Percentiles rank a stretch among this genome's conserved stretches.
Evolutionary conservation across 768 basidiomycete species (phyloP).

Genomic region (Rhodotorula sphaerocarpa): DNA sequence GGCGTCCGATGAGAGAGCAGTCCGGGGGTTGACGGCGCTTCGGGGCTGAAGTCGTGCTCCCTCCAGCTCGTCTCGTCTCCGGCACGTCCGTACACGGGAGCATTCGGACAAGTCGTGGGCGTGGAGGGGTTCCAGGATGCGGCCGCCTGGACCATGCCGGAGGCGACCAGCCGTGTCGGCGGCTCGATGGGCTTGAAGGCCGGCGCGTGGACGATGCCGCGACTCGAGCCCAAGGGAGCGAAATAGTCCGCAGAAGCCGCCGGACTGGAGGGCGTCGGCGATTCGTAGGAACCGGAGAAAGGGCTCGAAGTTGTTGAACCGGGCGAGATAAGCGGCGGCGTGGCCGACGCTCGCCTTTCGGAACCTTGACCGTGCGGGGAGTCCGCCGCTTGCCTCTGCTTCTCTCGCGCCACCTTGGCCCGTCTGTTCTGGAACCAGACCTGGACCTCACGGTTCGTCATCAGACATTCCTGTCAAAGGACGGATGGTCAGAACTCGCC

Average conservation of each 20-base stretch:
- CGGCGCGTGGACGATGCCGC: background rate
- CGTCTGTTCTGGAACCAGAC: constrained; percentile 40
- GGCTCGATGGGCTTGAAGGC: too few species aligned
- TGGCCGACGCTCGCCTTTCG: background rate
- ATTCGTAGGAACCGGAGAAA: background rate
- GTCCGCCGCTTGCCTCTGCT: too few species aligned
- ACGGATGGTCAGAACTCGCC: constrained; percentile 12
- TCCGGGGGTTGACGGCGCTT: too few species aligned
- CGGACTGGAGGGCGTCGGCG: background rate
- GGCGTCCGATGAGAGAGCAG: too few species aligned
- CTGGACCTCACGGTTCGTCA: constrained; percentile 45
- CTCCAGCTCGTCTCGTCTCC: too few species aligned
- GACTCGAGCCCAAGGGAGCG: constrained; percentile 23
- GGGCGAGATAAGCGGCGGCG: background rate
- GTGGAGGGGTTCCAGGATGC: too few species aligned
- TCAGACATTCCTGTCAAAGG: constrained; percentile 40
- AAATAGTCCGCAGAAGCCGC: constrained; percentile 12
- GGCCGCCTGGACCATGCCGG: too few species aligned
- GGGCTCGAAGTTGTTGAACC: background rate
- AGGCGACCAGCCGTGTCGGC: too few species aligned
- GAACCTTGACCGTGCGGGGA: too few species aligned
- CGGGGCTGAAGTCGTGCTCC: too few species aligned
- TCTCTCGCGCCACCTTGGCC: constrained; percentile 27
- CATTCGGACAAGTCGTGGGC: too few species aligned
- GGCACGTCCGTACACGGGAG: too few species aligned